These are phyloP conservation scores for Rutstroemia sp. DNA, from an alignment of 2,329 filamentous ascomycete genomes.

Conservation along the genomic window DNA sequence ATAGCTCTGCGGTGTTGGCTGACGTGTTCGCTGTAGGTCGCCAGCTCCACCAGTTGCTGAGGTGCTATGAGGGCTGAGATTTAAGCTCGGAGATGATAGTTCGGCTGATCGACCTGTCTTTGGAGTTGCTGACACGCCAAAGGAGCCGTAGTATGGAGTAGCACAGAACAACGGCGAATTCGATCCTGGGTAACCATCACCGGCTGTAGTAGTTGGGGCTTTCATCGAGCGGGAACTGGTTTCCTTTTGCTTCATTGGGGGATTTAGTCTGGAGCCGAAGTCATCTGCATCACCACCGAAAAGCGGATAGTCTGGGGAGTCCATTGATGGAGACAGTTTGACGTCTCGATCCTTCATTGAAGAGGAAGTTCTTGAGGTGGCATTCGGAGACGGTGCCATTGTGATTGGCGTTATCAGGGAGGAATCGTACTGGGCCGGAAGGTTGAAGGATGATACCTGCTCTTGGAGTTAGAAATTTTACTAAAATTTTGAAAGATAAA, in stretches of 20 bases:
- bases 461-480: conserved; percentile 8
- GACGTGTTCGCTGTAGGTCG: conserved; percentile 12
- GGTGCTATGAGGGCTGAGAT: conserved; percentile 13
- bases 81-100: conserved; percentile 16
- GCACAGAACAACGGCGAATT: conserved; percentile 12
- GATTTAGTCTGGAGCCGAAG: conserved; percentile 11
- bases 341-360: conserved; percentile 12
- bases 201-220: conserved; percentile 9
- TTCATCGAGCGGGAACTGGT: conserved; percentile 7
- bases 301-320: conserved; percentile 15
- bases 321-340: conserved; percentile 15
- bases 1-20: conserved; percentile 11
- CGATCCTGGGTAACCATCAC: conserved; percentile 6
- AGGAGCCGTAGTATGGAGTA: conserved; percentile 19
- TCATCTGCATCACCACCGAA: conserved; percentile 17
- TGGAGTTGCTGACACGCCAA: conserved; percentile 21
- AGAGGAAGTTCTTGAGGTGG: conserved; percentile 12
- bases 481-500: background rate
- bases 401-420: conserved; percentile 24
- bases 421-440: conserved; percentile 22
- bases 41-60: conserved; percentile 15
- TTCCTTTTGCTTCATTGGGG: conserved; percentile 22
- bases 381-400: conserved; percentile 16
- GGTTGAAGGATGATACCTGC: conserved; percentile 27
- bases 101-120: conserved; percentile 11